phyloP scores from a whole-genome alignment of 169 alveolate genomes.

The Plasmodium falciparum region DNA sequence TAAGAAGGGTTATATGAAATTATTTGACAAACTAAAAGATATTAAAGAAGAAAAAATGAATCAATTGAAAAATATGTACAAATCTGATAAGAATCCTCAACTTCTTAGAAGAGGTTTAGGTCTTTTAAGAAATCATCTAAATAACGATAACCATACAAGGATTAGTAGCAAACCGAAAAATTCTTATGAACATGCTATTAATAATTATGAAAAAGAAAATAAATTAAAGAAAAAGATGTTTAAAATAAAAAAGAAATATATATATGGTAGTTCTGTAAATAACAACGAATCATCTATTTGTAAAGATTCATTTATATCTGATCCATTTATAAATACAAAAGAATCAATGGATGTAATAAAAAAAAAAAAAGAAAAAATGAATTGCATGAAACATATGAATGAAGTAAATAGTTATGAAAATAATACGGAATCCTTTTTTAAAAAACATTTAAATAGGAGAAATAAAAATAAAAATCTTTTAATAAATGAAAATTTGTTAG shows the following conservation, averaged over 20 bases:
- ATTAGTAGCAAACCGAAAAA: background rate
- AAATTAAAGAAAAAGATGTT: background rate
- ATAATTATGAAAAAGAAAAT: background rate
- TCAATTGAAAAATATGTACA: slow-evolving; percentile 64
- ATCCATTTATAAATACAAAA: too few relatives aligned
- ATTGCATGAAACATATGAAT: too few relatives aligned
- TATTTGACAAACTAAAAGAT: slow-evolving; percentile 52
- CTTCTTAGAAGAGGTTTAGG: slow-evolving; percentile 45
- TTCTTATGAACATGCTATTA: background rate
- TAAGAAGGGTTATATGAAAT: slow-evolving; percentile 10
- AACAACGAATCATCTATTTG: background rate
- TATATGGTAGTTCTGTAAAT: background rate
- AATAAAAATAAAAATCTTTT: slow-evolving; percentile 2
- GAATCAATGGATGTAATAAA: too few relatives aligned
- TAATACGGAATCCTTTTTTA: too few relatives aligned
- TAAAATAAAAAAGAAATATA: background rate
- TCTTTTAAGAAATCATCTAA: slow-evolving; percentile 27
- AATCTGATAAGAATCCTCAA: slow-evolving; percentile 33
- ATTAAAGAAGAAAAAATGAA: slow-evolving; percentile 63
- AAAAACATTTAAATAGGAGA: background rate
- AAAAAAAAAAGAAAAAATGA: too few relatives aligned
- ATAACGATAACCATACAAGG: slow-evolving; percentile 4
- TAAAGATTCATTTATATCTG: too few relatives aligned
- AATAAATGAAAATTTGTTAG: slow-evolving; percentile 10
- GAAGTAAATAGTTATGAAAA: too few relatives aligned